These are phyloP conservation scores for Castanopsis chinensis DNA, from an alignment of 306 rosid species.

Conservation along the genomic window DNA sequence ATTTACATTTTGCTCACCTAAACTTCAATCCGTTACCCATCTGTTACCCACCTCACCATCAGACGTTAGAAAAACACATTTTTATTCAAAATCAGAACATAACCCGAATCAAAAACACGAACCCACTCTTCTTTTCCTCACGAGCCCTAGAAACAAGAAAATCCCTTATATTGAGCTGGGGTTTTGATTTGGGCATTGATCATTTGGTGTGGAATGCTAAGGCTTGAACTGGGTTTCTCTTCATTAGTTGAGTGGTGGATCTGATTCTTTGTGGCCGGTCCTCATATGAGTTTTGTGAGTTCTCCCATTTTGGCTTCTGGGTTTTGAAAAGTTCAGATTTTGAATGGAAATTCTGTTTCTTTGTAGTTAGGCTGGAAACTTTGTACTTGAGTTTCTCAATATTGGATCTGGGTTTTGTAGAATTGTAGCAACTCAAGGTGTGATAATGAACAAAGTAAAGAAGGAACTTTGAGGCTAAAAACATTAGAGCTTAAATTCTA, in stretches of 20 bases:
- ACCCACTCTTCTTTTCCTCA: no score
- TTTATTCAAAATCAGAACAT: no score
- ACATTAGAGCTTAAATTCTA: neutral
- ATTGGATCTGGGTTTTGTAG: slow-evolving; percentile 12
- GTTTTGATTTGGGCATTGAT: no score
- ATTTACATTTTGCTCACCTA: no score
- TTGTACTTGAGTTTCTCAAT: slow-evolving; percentile 6
- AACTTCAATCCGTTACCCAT: no score
- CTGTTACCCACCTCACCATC: no score
- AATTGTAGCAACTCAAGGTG: neutral
- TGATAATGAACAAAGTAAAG: neutral
- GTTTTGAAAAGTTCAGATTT: slow-evolving; percentile 5
- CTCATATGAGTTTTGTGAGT: slow-evolving; percentile 8
- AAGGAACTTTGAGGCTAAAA: neutral
- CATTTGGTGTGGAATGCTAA: slow-evolving; percentile 28
- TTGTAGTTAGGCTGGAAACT: slow-evolving; percentile 1
- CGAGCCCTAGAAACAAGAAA: no score
- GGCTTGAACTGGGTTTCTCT: slow-evolving; percentile 19
- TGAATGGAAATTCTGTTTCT: neutral
- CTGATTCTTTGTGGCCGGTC: slow-evolving; percentile 18
- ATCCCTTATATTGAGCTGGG: no score
- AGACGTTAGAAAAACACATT: no score
- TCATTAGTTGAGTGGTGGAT: slow-evolving; percentile 26
- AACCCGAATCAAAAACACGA: no score
- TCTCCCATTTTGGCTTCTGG: slow-evolving; percentile 6